Evolutionary conservation across 148 eudicot genomes (phyloP).

Genomic region (Heliamphora exappendiculata): DNA sequence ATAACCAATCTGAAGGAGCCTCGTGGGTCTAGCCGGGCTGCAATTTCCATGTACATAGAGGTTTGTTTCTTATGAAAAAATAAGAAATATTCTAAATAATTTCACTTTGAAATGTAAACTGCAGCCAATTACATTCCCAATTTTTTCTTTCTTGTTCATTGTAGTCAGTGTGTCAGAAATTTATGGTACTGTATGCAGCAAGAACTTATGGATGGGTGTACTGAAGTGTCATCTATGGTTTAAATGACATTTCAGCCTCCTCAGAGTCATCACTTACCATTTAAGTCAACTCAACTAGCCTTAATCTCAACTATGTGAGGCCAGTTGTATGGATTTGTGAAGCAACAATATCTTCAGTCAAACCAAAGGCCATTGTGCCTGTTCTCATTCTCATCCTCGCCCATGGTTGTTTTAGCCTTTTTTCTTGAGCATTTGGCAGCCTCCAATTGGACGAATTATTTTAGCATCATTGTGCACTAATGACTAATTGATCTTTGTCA

Average conservation of each 20-base stretch:
- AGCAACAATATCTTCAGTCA: not conserved
- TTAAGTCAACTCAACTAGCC: not conserved
- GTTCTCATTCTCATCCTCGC: not conserved
- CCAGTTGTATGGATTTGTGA: not conserved
- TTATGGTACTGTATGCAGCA: not conserved
- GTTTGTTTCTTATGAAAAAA: constrained; percentile 20
- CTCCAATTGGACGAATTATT: not conserved
- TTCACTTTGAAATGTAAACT: not conserved
- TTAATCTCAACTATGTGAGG: not conserved
- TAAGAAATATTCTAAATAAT: not conserved
- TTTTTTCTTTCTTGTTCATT: constrained; percentile 1
- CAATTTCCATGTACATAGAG: constrained; percentile 72
- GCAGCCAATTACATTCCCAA: not conserved
- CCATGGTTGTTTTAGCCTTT: not conserved
- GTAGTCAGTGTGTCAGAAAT: not conserved
- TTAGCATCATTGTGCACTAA: not conserved
- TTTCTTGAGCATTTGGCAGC: not conserved
- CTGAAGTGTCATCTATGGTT: not conserved
- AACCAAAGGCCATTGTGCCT: not conserved
- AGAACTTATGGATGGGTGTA: not conserved
- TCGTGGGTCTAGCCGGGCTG: constrained; percentile 60
- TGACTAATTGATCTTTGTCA: too few relatives aligned
- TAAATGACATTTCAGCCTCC: not conserved
- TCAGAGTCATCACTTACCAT: not conserved
- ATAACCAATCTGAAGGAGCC: constrained; percentile 61